Evolutionary conservation across 2,329 filamentous ascomycete genomes (phyloP), one percentile per base, ranked within the genome.

Genomic region (Endothia cerciana): DNA sequence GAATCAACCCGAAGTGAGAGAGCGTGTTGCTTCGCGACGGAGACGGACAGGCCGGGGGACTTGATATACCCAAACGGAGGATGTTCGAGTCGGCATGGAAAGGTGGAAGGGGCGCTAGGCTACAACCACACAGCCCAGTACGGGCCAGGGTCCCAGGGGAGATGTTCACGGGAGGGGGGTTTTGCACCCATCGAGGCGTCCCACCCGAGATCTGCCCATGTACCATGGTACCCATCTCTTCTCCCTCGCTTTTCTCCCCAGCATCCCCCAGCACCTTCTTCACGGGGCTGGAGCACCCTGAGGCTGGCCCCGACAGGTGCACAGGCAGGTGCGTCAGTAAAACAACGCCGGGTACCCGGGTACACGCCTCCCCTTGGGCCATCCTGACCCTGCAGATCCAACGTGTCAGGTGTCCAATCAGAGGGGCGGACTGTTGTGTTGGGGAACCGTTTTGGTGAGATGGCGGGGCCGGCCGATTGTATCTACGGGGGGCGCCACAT

Each of bases 371-470:
- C 7, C 30, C 19, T 4, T 2, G 2, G 3, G 17, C 30, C n/a
- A n/a, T n/a, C 30, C 61, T 59, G 57, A 57, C 62, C 58, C 62
- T 65, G 65, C 65, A 62, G 62, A 55, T 47, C 55, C 38, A 60
- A 68, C 56, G 45, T 55, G 51, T 47, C 58, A 43, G 45, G 33
- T 11, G 40, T 6, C 66, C 66, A 68, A 68, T 65, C 60, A 68
- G 6, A 19, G 17, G 47, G 63, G 38, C 19, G 60, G 22, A 33
- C 56, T 60, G 47, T 60, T 58, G 64, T 64, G 66, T 68, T 68
- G 66, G 66, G 65, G 65, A 58, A 63, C 47, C 63, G 28, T 51
- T 65, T 66, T 68, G 66, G 66, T 68, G 66, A 64, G 66, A 65
- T 62, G 66, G 66, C 65, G 66, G 66, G 63, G 56, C 19, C 40